A percentile compares a stretch with the other conserved stretches of the same genome.
phyloP scores from a whole-genome alignment of 768 basidiomycete genomes.

The Neoboletus brunneissimus region DNA sequence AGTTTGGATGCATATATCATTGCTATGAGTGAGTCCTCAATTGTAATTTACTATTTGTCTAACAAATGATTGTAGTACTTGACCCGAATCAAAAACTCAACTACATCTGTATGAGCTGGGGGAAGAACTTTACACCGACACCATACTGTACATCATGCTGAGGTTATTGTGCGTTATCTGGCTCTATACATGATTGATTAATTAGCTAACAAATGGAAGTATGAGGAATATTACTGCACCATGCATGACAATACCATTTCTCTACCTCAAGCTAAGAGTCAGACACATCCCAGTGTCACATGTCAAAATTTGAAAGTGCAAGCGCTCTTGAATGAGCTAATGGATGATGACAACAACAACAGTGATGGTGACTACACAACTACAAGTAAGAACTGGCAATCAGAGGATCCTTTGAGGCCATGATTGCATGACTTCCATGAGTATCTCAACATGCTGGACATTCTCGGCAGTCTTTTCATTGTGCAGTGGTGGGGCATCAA shows the following conservation, averaged over 20 bases:
- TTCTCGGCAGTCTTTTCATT: neutral
- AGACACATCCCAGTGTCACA: too few species aligned
- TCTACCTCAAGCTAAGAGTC: neutral
- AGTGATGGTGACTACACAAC: neutral
- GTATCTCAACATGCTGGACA: neutral
- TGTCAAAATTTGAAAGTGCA: too few species aligned
- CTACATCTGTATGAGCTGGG: too few species aligned
- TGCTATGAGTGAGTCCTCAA: neutral
- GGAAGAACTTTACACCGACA: too few species aligned
- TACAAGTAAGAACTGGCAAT: neutral
- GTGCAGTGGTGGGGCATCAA: neutral
- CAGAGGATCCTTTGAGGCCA: neutral
- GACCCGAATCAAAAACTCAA: too few species aligned
- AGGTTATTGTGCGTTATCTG: neutral
- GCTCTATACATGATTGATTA: neutral
- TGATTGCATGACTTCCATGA: neutral
- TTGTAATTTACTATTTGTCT: neutral
- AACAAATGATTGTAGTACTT: neutral
- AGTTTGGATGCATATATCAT: too few species aligned
- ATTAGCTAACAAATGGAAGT: neutral
- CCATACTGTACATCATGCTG: neutral
- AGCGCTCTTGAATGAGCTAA: too few species aligned
- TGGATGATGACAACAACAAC: neutral
- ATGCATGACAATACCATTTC: neutral
- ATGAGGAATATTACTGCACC: neutral